Percentiles rank a stretch among this genome's conserved stretches.
Conservation (phyloP, 169 alveolate genomes). For the Amoebophrya sp. region DNA sequence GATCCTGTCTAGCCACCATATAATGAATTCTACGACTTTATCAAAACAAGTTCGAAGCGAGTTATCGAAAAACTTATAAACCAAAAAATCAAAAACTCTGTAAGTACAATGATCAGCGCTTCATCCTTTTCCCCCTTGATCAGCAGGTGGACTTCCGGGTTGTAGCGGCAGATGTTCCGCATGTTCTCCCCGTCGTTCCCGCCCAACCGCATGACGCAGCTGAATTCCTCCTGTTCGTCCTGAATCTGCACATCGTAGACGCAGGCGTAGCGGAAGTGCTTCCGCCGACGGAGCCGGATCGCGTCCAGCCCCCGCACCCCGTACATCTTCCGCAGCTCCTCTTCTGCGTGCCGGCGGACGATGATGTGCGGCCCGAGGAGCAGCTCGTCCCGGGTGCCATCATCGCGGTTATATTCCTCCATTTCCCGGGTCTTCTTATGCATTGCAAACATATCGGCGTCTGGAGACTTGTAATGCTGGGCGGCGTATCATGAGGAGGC, state of each 20-base stretch:
- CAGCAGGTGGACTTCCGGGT: neutral
- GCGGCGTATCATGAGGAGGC: too few species aligned
- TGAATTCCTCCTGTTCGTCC: neutral
- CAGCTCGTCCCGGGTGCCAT: neutral
- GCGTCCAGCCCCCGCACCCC: neutral
- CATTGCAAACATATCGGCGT: too few species aligned
- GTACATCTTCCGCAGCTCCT: neutral
- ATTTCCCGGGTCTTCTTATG: too few species aligned
- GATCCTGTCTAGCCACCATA: too few species aligned
- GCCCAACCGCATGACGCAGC: neutral
- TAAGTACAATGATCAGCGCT: too few species aligned
- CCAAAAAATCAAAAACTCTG: too few species aligned
- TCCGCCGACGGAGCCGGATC: neutral
- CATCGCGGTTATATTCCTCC: too few species aligned
- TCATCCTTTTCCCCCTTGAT: too few species aligned
- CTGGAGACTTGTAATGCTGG: too few species aligned
- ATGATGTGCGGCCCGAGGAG: neutral
- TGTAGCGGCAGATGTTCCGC: neutral
- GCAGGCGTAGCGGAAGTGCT: neutral
- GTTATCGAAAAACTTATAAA: too few species aligned
- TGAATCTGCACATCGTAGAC: neutral
- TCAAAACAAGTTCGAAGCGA: too few species aligned
- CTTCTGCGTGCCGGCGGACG: neutral
- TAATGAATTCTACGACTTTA: too few species aligned
- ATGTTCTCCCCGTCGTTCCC: neutral